Percentiles rank a stretch among this genome's conserved stretches.
Conservation (phyloP, 768 basidiomycete species). For the Harrya chromipes region DNA sequence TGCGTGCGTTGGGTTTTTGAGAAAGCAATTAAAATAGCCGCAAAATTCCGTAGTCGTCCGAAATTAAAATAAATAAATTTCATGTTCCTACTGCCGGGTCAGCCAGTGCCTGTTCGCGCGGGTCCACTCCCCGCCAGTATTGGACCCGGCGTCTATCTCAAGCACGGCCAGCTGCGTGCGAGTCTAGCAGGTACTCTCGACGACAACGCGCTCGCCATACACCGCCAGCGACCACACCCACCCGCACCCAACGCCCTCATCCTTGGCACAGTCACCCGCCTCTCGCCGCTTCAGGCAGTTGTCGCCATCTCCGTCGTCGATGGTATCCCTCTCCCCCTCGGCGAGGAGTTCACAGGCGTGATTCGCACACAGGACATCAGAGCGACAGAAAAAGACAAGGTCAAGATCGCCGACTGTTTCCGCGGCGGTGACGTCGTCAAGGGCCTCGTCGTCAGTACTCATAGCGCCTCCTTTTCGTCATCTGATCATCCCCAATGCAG, state of each 20-base stretch:
- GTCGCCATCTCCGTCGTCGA: conserved; percentile 86
- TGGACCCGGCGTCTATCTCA: conserved; percentile 64
- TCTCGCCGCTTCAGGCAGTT: conserved; percentile 80
- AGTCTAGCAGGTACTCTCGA: conserved; percentile 65
- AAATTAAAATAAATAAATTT: background rate
- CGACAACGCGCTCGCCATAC: conserved; percentile 56
- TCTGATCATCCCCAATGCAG: conserved; percentile 37
- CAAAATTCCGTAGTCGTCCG: conserved; percentile 27
- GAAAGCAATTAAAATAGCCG: conserved; percentile 14
- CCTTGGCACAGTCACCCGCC: conserved; percentile 76
- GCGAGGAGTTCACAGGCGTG: conserved; percentile 88
- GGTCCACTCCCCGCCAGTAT: conserved; percentile 50
- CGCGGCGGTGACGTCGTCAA: conserved; percentile 88
- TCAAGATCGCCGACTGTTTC: conserved; percentile 89
- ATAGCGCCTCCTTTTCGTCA: background rate
- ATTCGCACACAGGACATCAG: conserved; percentile 87
- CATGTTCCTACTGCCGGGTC: conserved; percentile 64
- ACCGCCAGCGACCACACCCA: conserved; percentile 66
- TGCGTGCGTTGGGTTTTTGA: conserved; percentile 24
- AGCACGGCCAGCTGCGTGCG: conserved; percentile 63
- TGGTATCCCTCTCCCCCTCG: conserved; percentile 72
- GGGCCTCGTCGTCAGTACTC: conserved; percentile 71
- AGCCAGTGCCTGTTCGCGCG: conserved; percentile 60
- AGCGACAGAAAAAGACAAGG: conserved; percentile 85
- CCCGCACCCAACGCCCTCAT: conserved; percentile 74